Evolutionary conservation across 257 asterid genomes (phyloP), one percentile per base, ranked within the genome.

Genomic region (Scutellaria baicalensis): DNA sequence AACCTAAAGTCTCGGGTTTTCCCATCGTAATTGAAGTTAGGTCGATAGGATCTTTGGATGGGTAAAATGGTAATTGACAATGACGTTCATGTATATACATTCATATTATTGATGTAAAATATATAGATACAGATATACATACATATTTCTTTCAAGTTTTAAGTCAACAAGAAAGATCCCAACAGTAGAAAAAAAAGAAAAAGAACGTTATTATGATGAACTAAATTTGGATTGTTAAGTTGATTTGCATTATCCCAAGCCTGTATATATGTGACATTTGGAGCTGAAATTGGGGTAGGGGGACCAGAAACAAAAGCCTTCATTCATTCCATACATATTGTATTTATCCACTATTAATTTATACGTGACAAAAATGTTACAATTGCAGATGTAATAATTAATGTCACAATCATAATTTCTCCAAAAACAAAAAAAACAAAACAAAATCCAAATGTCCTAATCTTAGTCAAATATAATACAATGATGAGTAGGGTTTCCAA

Each of bases 151-250:
- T 33, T 12, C 13, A 36, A 36, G 49, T 69, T 63, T 23, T 6
- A 47, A 64, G 70, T 33, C 68, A 54, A 43, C 31, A 75, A 79
- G 70, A 16, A 79, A 75, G 64, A 66, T 77, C 60, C 66, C 8
- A 17, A 51, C 56, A 77, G 52, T 17, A 31, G 55, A 78, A 62
- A 43, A 14, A 14, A 12, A 13, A 6, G 36, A 52, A 51, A 54
- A 66, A 58, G 62, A 50, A 47, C n/a, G 0, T 66, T 49, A 65
- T 59, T 33, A 56, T 59, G 36, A 56, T 59, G 36, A 64, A 61
- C 55, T 13, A 63, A 55, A 55, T 44, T 9, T 64, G 72, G 59
- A 50, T 56, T 23, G 36, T 8, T 33, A 20, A 56, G 35, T 51
- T 45, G 61, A 47, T 75, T 70, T 62, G 55, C 52, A 59, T 73